Evolutionary conservation across 2,329 filamentous ascomycete genomes (phyloP).

Genomic region (Venturiaceae sp.): DNA sequence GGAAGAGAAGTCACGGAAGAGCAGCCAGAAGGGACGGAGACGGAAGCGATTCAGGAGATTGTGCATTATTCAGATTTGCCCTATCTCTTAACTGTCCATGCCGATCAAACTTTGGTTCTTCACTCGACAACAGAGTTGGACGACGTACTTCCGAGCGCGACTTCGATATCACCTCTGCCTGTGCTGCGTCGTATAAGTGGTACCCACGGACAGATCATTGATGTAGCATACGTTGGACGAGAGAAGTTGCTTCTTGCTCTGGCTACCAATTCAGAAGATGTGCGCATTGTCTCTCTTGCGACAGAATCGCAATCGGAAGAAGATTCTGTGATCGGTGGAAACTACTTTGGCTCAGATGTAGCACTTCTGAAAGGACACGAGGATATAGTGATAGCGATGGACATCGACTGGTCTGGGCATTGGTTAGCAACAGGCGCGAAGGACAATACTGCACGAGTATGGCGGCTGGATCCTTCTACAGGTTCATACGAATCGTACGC

Average conservation of each 20-base stretch:
- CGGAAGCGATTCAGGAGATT: slow-evolving; percentile 61
- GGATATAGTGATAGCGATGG: slow-evolving; percentile 90
- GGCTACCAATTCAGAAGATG: slow-evolving; percentile 90
- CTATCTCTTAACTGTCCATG: slow-evolving; percentile 72
- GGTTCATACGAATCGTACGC: slow-evolving; percentile 55
- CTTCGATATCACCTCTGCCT: slow-evolving; percentile 47
- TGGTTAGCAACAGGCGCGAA: slow-evolving; percentile 96
- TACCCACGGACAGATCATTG: slow-evolving; percentile 96
- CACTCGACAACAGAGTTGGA: slow-evolving; percentile 47
- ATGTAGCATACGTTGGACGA: slow-evolving; percentile 75
- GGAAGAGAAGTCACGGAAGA: slow-evolving; percentile 72
- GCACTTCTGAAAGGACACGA: slow-evolving; percentile 80
- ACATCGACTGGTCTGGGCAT: slow-evolving; percentile 92
- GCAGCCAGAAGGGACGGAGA: slow-evolving; percentile 51
- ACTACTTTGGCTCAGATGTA: slow-evolving; percentile 84
- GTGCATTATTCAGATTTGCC: slow-evolving; percentile 56
- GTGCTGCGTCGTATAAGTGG: slow-evolving; percentile 76
- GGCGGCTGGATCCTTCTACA: slow-evolving; percentile 70
- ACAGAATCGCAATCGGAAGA: slow-evolving; percentile 20
- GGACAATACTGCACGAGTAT: slow-evolving; percentile 87
- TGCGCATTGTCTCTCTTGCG: slow-evolving; percentile 70
- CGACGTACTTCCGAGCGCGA: slow-evolving; percentile 22
- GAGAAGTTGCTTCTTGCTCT: slow-evolving; percentile 77
- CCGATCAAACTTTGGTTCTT: slow-evolving; percentile 78
- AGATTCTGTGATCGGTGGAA: slow-evolving; percentile 18